phyloP scores from a whole-genome alignment of 2,329 filamentous ascomycete genomes.

The Verticillium klebahnii region DNA sequence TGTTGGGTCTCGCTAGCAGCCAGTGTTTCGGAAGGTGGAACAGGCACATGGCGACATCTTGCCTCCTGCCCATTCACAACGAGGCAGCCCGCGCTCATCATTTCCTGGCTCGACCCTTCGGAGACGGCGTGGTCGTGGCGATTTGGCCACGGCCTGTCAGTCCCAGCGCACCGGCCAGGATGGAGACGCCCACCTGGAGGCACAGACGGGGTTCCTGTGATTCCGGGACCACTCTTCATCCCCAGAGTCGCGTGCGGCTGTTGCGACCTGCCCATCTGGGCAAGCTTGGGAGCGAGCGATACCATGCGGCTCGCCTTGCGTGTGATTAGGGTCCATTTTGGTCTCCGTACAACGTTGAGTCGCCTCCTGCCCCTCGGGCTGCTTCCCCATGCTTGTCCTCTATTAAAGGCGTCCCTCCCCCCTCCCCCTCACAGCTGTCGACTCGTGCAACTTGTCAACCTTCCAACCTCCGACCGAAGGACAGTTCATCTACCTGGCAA shows the following conservation, averaged over 20 bases:
- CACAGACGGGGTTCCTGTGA: neutral
- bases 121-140: neutral
- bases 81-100: neutral
- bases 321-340: neutral
- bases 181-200: neutral
- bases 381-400: neutral
- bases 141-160: neutral
- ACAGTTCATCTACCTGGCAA: conserved; percentile 6
- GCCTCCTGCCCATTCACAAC: neutral
- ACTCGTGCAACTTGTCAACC: conserved; percentile 8
- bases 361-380: neutral
- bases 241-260: neutral
- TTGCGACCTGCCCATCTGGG: neutral
- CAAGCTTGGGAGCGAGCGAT: neutral
- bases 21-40: neutral
- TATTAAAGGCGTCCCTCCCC: neutral
- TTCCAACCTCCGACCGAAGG: conserved; percentile 5
- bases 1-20: neutral
- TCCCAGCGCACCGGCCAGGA: neutral
- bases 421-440: neutral
- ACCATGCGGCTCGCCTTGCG: neutral
- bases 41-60: neutral
- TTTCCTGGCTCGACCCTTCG: neutral
- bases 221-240: neutral
- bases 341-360: neutral